phyloP scores from a whole-genome alignment of 495 filamentous ascomycete species.

The Echria macrotheca region DNA sequence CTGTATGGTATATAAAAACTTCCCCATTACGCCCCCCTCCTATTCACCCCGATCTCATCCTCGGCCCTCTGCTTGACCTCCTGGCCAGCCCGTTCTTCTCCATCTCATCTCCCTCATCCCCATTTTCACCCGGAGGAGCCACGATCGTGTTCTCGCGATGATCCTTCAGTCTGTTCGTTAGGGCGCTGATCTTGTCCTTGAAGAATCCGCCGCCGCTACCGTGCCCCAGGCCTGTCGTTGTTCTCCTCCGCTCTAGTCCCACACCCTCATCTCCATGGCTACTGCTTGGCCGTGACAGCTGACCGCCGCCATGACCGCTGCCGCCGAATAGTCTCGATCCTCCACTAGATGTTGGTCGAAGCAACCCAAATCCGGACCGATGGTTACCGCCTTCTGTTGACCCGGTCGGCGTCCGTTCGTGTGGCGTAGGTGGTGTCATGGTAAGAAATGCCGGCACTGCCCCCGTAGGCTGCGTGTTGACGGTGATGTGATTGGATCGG shows the following conservation, averaged over 20 bases:
- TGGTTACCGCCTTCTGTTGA: slow-evolving; percentile 8
- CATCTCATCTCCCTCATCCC: slow-evolving; percentile 7
- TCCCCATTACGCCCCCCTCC: background rate
- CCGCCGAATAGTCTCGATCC: slow-evolving; percentile 24
- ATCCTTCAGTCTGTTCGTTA: slow-evolving; percentile 34
- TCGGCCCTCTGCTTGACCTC: slow-evolving; percentile 14
- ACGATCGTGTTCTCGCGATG: slow-evolving; percentile 22
- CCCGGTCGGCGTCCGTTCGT: slow-evolving; percentile 11
- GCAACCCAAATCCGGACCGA: slow-evolving; percentile 14
- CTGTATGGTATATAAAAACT: too few relatives aligned
- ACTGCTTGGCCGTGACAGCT: slow-evolving; percentile 13
- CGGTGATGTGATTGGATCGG: slow-evolving; percentile 18
- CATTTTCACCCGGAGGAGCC: slow-evolving; percentile 2
- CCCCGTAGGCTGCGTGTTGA: slow-evolving; percentile 16
- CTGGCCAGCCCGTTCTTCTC: slow-evolving; percentile 11
- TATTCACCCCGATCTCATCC: slow-evolving; percentile 5
- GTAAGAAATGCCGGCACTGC: slow-evolving; percentile 33
- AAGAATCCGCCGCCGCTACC: slow-evolving; percentile 29
- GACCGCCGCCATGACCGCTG: background rate
- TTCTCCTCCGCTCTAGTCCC: slow-evolving; percentile 19
- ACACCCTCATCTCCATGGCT: slow-evolving; percentile 9
- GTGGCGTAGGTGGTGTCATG: slow-evolving; percentile 38
- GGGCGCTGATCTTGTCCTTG: slow-evolving; percentile 34
- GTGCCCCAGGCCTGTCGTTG: slow-evolving; percentile 16
- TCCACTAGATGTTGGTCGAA: slow-evolving; percentile 26